These are phyloP conservation scores for Trichothecium roseum DNA, from an alignment of 2,329 filamentous ascomycete genomes.

Conservation along the genomic window DNA sequence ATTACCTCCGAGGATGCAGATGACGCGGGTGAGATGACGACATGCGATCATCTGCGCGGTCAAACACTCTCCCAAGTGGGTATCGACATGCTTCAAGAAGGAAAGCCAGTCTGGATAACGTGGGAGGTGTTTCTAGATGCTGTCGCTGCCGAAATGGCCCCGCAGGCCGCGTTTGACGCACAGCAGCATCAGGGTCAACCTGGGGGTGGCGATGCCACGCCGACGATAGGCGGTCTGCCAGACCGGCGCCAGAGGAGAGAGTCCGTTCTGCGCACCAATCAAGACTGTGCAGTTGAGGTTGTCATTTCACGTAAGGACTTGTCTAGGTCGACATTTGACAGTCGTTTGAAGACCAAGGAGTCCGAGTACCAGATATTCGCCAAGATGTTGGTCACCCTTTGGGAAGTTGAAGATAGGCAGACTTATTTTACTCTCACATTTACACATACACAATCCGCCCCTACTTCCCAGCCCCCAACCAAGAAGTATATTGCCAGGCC, in stretches of 20 bases:
- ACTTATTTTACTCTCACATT: conserved; percentile 68
- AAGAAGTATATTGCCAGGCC: conserved; percentile 28
- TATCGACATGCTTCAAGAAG: conserved; percentile 63
- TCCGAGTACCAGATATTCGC: conserved; percentile 41
- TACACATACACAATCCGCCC: conserved; percentile 43
- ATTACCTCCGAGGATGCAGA: conserved; percentile 34
- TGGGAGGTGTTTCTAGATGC: conserved; percentile 50
- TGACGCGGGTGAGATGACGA: conserved; percentile 29
- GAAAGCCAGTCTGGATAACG: conserved; percentile 45
- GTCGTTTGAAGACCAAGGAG: conserved; percentile 20
- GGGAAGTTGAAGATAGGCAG: conserved; percentile 56
- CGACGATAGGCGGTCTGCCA: conserved; percentile 17
- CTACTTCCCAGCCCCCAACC: conserved; percentile 18
- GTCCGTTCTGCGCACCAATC: conserved; percentile 20
- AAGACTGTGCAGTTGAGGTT: conserved; percentile 59
- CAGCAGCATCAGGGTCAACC: conserved; percentile 10
- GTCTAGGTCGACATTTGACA: conserved; percentile 25
- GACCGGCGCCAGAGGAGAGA: conserved; percentile 21
- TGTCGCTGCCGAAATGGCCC: conserved; percentile 32
- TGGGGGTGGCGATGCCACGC: conserved; percentile 22
- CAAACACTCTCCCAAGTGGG: conserved; percentile 60
- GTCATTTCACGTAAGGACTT: conserved; percentile 44
- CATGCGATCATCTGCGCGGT: conserved; percentile 52
- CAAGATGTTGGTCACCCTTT: conserved; percentile 69
- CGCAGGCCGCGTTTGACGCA: conserved; percentile 13